A percentile compares a stretch with the other conserved stretches of the same genome.
These are phyloP conservation scores for Fusarium tuaranense DNA, from an alignment of 2,329 filamentous ascomycete genomes.

Conservation along the genomic window DNA sequence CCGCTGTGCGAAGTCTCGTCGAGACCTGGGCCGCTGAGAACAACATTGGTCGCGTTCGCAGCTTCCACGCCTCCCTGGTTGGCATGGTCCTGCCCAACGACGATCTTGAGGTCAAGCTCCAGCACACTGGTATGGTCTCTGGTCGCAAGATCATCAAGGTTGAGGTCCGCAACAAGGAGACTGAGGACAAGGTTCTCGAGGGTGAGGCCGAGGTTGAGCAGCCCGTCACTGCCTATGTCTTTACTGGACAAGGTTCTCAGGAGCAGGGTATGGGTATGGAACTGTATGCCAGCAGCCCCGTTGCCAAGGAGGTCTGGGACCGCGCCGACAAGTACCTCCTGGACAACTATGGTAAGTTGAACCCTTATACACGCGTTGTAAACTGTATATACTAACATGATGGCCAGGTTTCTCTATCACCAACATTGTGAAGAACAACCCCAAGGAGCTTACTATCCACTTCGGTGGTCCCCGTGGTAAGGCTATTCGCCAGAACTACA, in stretches of 20 bases:
- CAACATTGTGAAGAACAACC: constrained; percentile 99
- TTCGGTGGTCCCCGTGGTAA: constrained; percentile 98
- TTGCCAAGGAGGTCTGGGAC: constrained; percentile 98
- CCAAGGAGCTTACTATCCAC: constrained; percentile 97
- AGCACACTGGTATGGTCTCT: constrained; percentile 97
- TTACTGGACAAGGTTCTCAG: constrained; percentile 97
- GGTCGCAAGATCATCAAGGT: constrained; percentile 99
- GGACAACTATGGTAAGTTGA: constrained; percentile 89
- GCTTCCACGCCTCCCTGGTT: constrained; percentile 96
- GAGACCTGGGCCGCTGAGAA: constrained; percentile 99
- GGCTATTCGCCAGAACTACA: constrained; percentile 98
- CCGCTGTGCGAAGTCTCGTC: constrained; percentile 92
- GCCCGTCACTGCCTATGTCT: constrained; percentile 95
- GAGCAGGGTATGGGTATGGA: constrained; percentile 99
- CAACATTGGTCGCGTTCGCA: constrained; percentile 95
- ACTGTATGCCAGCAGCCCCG: constrained; percentile 90
- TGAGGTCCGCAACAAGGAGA: constrained; percentile 94
- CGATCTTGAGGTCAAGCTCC: constrained; percentile 91
- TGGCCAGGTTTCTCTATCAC: constrained; percentile 88
- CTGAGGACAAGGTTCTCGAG: constrained; percentile 93
- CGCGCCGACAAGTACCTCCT: constrained; percentile 97
- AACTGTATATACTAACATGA: constrained; percentile 20
- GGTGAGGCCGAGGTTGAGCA: constrained; percentile 98
- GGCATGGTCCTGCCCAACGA: constrained; percentile 99
- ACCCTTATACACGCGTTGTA: background rate